These are phyloP conservation scores for Melampsora americana DNA, from an alignment of 1,284 basidiomycete species.

Conservation along the genomic window DNA sequence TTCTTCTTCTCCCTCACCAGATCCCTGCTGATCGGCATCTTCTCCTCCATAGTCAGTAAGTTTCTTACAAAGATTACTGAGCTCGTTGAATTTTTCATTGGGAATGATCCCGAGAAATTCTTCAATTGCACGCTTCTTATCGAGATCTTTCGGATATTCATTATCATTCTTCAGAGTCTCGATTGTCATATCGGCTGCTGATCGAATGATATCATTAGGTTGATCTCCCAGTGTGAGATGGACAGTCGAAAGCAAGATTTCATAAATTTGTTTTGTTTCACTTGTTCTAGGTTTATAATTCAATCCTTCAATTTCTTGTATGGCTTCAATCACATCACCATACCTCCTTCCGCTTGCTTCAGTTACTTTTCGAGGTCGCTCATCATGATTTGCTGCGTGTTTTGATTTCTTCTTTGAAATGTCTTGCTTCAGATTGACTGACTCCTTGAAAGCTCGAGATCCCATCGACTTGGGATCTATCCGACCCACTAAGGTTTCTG, in stretches of 20 bases:
- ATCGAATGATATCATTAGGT: slow-evolving; percentile 89
- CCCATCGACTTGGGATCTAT: slow-evolving; percentile 93
- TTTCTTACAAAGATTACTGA: slow-evolving; percentile 86
- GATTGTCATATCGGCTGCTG: slow-evolving; percentile 84
- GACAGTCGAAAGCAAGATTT: slow-evolving; percentile 80
- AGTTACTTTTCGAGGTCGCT: slow-evolving; percentile 47
- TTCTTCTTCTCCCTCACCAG: slow-evolving; percentile 74
- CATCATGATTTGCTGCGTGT: slow-evolving; percentile 49
- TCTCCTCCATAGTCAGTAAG: slow-evolving; percentile 92
- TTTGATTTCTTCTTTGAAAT: slow-evolving; percentile 82
- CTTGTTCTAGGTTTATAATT: slow-evolving; percentile 87
- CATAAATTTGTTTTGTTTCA: slow-evolving; percentile 91
- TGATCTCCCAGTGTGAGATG: slow-evolving; percentile 83
- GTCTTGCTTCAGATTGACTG: slow-evolving; percentile 66
- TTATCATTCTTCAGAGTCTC: slow-evolving; percentile 83
- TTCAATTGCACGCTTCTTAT: slow-evolving; percentile 94
- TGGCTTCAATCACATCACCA: slow-evolving; percentile 84
- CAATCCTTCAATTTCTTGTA: slow-evolving; percentile 73
- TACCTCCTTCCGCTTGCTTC: slow-evolving; percentile 57
- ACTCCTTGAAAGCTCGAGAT: slow-evolving; percentile 75
- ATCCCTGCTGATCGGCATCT: slow-evolving; percentile 69
- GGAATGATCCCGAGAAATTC: slow-evolving; percentile 68
- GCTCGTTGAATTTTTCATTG: slow-evolving; percentile 76
- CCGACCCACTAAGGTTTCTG: slow-evolving; percentile 84
- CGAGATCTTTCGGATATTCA: slow-evolving; percentile 79